These are phyloP conservation scores for Oryza nivara DNA, from an alignment of 176 grass and related monocot genomes.

Conservation along the genomic window DNA sequence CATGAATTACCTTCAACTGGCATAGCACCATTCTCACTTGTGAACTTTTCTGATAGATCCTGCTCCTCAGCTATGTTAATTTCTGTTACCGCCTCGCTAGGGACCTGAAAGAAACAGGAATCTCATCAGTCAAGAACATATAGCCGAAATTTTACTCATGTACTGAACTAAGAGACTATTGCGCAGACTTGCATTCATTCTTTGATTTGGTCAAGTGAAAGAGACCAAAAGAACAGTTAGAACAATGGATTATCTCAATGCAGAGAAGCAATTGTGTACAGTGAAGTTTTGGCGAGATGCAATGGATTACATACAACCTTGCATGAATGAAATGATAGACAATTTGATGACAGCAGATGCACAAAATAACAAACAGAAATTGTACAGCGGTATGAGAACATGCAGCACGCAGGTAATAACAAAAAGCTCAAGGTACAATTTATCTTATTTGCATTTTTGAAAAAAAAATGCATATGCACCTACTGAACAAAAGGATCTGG, in stretches of 20 bases:
- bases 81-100: conserved; percentile 17
- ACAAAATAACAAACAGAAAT: background rate
- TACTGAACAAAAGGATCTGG: conserved; percentile 3
- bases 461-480: conserved; percentile 2
- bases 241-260: background rate
- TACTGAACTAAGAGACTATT: background rate
- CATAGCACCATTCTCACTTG: conserved; percentile 42
- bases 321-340: conserved; percentile 9
- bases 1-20: conserved; percentile 59
- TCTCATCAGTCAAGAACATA: conserved; percentile 16
- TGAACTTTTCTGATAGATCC: conserved; percentile 59
- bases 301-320: background rate
- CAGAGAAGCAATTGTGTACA: background rate
- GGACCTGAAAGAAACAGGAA: conserved; percentile 38
- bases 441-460: background rate
- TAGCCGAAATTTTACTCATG: conserved; percentile 21
- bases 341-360: background rate
- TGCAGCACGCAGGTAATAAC: background rate
- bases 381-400: conserved; percentile 1
- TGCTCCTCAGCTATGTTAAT: conserved; percentile 38
- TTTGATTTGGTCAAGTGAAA: background rate
- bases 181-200: background rate
- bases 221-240: conserved; percentile 9
- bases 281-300: background rate
- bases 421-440: conserved; percentile 12